Evolutionary conservation across 371 early-diverging fungal species (phyloP).

Genomic region (Circinella umbellata): DNA sequence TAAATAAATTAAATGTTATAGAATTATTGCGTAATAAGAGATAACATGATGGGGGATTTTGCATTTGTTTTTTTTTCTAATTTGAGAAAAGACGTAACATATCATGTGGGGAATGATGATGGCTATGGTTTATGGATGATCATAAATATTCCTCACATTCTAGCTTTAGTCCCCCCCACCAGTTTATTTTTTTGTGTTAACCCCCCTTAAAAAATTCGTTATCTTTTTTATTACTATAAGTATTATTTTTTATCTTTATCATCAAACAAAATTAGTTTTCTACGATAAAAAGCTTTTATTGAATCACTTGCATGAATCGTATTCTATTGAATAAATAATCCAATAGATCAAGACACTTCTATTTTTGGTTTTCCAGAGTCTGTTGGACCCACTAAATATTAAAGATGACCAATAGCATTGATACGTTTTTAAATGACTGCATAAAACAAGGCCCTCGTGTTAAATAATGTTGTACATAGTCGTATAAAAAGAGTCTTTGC

Average conservation of each 20-base stretch:
- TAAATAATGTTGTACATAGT: slow-evolving; percentile 23
- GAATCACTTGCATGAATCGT: slow-evolving; percentile 44
- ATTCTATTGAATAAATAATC: slow-evolving; percentile 34
- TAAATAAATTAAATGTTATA: too few relatives aligned
- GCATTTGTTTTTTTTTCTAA: too few relatives aligned
- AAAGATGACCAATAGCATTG: slow-evolving; percentile 22
- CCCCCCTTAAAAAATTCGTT: too few relatives aligned
- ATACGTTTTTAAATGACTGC: slow-evolving; percentile 21
- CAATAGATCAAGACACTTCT: slow-evolving; percentile 23
- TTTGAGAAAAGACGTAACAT: background rate
- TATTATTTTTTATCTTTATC: background rate
- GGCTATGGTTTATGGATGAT: too few relatives aligned
- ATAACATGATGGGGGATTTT: slow-evolving; percentile 1
- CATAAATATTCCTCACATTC: too few relatives aligned
- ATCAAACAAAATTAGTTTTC: slow-evolving; percentile 13
- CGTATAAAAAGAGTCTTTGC: slow-evolving; percentile 24
- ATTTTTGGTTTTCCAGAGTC: slow-evolving; percentile 25
- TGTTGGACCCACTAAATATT: slow-evolving; percentile 34
- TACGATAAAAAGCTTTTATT: slow-evolving; percentile 20
- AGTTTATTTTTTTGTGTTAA: too few relatives aligned
- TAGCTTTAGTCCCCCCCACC: too few relatives aligned
- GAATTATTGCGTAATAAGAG: slow-evolving; percentile 7
- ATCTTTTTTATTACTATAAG: too few relatives aligned
- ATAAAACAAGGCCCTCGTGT: slow-evolving; percentile 26
- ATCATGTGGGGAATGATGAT: background rate